phyloP scores from a whole-genome alignment of 225 moss, liverwort and hornwort species.

The Polytrichum formosum region DNA sequence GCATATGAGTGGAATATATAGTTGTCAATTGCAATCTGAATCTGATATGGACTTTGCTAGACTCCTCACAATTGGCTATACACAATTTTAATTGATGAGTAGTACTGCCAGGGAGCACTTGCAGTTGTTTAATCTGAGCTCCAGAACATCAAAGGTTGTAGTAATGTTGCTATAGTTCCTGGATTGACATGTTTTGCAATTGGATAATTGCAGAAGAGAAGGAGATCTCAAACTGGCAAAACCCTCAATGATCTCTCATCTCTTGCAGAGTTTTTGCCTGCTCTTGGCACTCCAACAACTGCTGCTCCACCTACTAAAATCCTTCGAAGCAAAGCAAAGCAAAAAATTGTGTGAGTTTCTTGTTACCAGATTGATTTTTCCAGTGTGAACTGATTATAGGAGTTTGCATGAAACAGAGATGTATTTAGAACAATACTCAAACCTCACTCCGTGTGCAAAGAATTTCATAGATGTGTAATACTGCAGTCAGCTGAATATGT shows the following conservation, averaged over 20 bases:
- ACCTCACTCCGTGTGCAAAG: no score
- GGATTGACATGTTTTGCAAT: slow-evolving; percentile 1
- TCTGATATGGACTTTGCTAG: no score
- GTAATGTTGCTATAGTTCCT: neutral
- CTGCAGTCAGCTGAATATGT: no score
- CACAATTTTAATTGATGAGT: neutral
- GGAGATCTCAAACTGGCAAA: slow-evolving; percentile 57
- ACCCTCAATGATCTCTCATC: slow-evolving; percentile 68
- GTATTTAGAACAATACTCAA: no score
- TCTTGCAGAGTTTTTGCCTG: slow-evolving; percentile 70
- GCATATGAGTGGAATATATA: no score
- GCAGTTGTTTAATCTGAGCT: neutral
- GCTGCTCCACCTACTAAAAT: slow-evolving; percentile 40
- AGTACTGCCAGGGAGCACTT: neutral
- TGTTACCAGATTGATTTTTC: no score
- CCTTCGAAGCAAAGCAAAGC: slow-evolving; percentile 61
- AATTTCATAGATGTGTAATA: no score
- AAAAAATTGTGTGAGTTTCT: slow-evolving; percentile 59
- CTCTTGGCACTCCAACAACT: slow-evolving; percentile 34
- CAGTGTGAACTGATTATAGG: no score
- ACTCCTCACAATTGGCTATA: neutral
- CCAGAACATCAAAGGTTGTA: no score
- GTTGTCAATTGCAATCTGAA: no score
- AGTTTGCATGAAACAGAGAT: no score
- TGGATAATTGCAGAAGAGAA: slow-evolving; percentile 55